phyloP scores from a whole-genome alignment of 2,329 filamentous ascomycete species.

The Cyclaneusma minus region DNA sequence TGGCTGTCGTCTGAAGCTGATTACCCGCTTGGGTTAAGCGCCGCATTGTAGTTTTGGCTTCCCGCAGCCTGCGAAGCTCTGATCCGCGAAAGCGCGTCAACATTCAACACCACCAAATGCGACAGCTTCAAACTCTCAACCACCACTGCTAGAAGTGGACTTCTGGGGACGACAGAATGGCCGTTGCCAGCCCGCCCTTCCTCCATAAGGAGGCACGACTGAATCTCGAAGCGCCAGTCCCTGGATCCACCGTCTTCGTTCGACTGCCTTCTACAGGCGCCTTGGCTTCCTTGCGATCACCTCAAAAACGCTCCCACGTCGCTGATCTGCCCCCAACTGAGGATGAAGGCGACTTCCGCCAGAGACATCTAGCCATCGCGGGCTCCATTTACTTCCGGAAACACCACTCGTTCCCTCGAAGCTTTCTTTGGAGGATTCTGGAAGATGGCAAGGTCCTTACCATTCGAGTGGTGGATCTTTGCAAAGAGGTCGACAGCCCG shows the following conservation, averaged over 20 bases:
- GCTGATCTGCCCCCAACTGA: slow-evolving; percentile 29
- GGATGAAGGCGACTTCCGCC: slow-evolving; percentile 60
- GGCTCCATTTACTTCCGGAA: slow-evolving; percentile 76
- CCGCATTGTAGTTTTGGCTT: too few species aligned
- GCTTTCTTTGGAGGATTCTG: slow-evolving; percentile 81
- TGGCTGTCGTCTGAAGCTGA: too few species aligned
- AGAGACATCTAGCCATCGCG: slow-evolving; percentile 58
- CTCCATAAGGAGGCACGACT: slow-evolving; percentile 79
- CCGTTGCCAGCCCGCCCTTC: slow-evolving; percentile 42
- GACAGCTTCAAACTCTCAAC: slow-evolving; percentile 8
- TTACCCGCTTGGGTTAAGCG: too few species aligned
- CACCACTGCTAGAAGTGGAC: slow-evolving; percentile 3
- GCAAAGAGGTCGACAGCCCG: slow-evolving; percentile 44
- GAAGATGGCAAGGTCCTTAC: slow-evolving; percentile 69
- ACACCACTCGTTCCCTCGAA: slow-evolving; percentile 60
- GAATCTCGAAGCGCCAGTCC: slow-evolving; percentile 60
- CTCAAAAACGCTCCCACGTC: slow-evolving; percentile 24
- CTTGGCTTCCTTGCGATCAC: slow-evolving; percentile 15
- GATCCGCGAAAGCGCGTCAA: too few species aligned
- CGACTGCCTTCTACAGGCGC: slow-evolving; percentile 41
- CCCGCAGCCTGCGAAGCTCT: too few species aligned
- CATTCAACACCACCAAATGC: too few species aligned
- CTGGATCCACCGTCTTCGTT: slow-evolving; percentile 55
- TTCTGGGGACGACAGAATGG: slow-evolving; percentile 53
- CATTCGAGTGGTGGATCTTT: slow-evolving; percentile 69